Conservation (phyloP, 371 early-diverging fungal genomes). For the Gilbertella persicaria region DNA sequence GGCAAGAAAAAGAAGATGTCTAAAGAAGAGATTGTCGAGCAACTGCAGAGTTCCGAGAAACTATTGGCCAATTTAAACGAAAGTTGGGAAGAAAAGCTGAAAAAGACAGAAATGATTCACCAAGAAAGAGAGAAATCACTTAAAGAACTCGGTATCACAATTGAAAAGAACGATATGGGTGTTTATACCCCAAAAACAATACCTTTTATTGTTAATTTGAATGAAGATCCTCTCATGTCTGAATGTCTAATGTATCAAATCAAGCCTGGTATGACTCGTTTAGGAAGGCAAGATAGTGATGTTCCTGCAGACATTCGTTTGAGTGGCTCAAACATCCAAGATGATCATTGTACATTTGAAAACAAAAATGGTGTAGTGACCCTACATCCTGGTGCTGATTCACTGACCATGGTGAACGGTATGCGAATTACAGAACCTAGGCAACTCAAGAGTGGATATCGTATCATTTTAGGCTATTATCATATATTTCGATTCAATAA, state of each 20-base stretch:
- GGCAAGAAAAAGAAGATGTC: conserved; percentile 58
- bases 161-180: conserved; percentile 77
- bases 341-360: conserved; percentile 79
- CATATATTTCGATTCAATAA: conserved; percentile 87
- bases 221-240: conserved; percentile 89
- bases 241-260: conserved; percentile 89
- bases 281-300: conserved; percentile 63
- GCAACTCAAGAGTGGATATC: conserved; percentile 72
- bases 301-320: conserved; percentile 69
- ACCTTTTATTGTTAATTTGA: conserved; percentile 88
- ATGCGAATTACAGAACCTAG: conserved; percentile 59
- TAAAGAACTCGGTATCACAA: conserved; percentile 80
- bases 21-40: conserved; percentile 72
- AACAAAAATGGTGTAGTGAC: conserved; percentile 65
- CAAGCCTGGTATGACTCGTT: conserved; percentile 74
- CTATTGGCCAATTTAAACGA: conserved; percentile 80
- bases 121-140: conserved; percentile 73
- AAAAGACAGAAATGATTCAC: conserved; percentile 77
- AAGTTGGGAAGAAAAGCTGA: conserved; percentile 86
- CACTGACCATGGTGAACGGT: conserved; percentile 81
- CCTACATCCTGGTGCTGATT: conserved; percentile 60
- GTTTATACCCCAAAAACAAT: conserved; percentile 81
- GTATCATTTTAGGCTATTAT: conserved; percentile 81
- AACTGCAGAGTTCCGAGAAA: conserved; percentile 86
- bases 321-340: conserved; percentile 70